Base-by-base conservation (phyloP, 768 basidiomycete species). In the Boletus coccyginus region DNA sequence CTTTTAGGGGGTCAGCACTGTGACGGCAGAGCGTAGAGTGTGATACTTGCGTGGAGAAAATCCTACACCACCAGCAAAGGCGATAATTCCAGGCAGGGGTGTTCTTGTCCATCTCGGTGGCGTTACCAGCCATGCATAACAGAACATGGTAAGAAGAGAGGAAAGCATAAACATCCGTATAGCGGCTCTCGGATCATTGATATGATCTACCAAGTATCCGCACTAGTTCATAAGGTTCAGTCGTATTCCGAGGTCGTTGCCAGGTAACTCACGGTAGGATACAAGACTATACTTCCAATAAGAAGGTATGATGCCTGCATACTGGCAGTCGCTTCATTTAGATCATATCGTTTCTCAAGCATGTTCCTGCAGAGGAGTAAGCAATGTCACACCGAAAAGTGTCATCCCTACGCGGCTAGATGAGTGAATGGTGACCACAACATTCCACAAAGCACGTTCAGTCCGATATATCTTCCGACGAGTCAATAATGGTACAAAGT, bases 401-500 rank as follows among this genome's bases (percentile, higher is more conserved):
- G n/a, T 46, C 5, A 8, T 32, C 69, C 84, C 65, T 65, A 89
- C 88, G 90, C 77, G 13, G 86, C 83, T 42, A 92, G 81, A 64
- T 91, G 88, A 12, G 82, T 83, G 66, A 90, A 90, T 4, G 90
- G 90, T 4, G 82, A 74, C 90, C 90, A 92, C 36, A 90, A 82
- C 57, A 83, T 75, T 17, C 90, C 90, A 57, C 87, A 92, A 16
- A 91, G 73, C 13, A 91, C 68, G 58, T 92, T 92, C n/a, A 90
- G 64, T 3, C 79, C 84, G 54, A 91, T 83, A 67, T 91, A 91
- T 16, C 87, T 88, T 60, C 8, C 29, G 29, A 51, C 7, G 29
- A 32, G 19, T 61, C 57, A 54, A 59, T 51, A 58, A 38, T 50
- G 21, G 32, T 32, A 40, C 19, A 27, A 13, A 4, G 29, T 52